Evolutionary conservation across 345 rosid species (phyloP).

Genomic region (Euphorbia peplus): DNA sequence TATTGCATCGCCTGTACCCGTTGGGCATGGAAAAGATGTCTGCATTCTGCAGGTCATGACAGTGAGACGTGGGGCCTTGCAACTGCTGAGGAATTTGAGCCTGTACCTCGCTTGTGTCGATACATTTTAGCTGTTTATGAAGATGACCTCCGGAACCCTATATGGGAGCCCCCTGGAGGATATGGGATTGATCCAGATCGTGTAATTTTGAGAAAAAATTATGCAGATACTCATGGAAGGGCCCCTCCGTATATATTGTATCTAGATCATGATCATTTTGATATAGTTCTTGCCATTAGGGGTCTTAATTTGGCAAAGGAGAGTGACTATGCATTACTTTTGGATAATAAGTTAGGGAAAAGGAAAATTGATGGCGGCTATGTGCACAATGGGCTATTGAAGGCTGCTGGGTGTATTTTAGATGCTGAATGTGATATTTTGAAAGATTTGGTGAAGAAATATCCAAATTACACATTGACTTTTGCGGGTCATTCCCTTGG

Average conservation of each 20-base stretch:
- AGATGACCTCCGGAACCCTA: slow-evolving; percentile 72
- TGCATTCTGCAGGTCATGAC: slow-evolving; percentile 85
- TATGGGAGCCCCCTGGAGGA: slow-evolving; percentile 89
- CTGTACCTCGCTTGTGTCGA: slow-evolving; percentile 83
- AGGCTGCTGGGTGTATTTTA: slow-evolving; percentile 82
- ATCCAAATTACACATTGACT: slow-evolving; percentile 77
- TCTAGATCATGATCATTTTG: slow-evolving; percentile 69
- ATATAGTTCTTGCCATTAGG: slow-evolving; percentile 74
- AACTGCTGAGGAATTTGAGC: slow-evolving; percentile 77
- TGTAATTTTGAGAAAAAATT: slow-evolving; percentile 55
- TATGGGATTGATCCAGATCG: slow-evolving; percentile 79
- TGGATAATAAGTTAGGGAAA: slow-evolving; percentile 85
- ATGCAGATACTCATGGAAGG: slow-evolving; percentile 69
- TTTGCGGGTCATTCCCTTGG: slow-evolving; percentile 95
- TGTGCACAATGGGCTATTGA: slow-evolving; percentile 89
- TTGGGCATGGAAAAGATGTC: slow-evolving; percentile 96
- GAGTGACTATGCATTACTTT: slow-evolving; percentile 77
- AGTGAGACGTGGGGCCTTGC: slow-evolving; percentile 92
- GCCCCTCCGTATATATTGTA: slow-evolving; percentile 80
- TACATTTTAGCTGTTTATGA: slow-evolving; percentile 89
- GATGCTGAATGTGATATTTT: slow-evolving; percentile 70
- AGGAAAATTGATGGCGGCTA: slow-evolving; percentile 84
- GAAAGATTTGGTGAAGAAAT: slow-evolving; percentile 55
- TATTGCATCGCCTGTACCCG: slow-evolving; percentile 95
- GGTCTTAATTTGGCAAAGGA: slow-evolving; percentile 87